Base-by-base conservation (phyloP, 148 eudicot genomes). In the Amaranthus hypochondriacus region DNA sequence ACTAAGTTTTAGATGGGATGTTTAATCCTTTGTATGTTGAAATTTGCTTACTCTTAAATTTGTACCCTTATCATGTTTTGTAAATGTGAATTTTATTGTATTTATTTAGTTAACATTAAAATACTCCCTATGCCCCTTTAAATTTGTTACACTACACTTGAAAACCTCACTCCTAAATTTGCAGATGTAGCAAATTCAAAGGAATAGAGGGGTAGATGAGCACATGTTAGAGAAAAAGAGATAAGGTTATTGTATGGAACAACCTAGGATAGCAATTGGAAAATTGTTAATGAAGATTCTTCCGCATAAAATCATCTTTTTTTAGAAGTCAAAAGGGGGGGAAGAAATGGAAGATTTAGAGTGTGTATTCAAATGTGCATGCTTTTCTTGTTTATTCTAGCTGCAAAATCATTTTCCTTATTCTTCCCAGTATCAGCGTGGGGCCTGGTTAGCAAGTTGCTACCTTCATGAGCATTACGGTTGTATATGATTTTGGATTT, bases 61-160 rank as follows among this genome's bases (percentile, higher is more conserved):
- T 48, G 56, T 43, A 56, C 49, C n/a, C 9, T 51, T 71, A 48
- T 56, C 21, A 48, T 42, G 39, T 28, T 28, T 28, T 73, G 59
- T 64, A 44, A 64, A 77, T 28, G 71, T 71, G 66, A 56, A 62
- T 47, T 54, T 21, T 70, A 76, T 70, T 63, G 55, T 63, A 62
- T 49, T 70, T 76, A 54, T 46, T 18, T 18, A 18, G 18, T 18
- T 18, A 18, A 18, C 18, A 18, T 18, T 18, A 18, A 18, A 18
- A 18, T 18, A 18, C 18, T 18, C 43, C 7, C 64, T 44, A 28
- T 28, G 39, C 39, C 39, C 39, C 15, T 7, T 15, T 61, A 61
- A 61, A 61, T 28, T 28, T 28, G 39, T 28, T 28, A 28, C 39
- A 28, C 39, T 28, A 28, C 39, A 28, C 39, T 28, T 28, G 39